Evolutionary conservation across 2,329 filamentous ascomycete species (phyloP).

Genomic region (Calonectria pteridis): DNA sequence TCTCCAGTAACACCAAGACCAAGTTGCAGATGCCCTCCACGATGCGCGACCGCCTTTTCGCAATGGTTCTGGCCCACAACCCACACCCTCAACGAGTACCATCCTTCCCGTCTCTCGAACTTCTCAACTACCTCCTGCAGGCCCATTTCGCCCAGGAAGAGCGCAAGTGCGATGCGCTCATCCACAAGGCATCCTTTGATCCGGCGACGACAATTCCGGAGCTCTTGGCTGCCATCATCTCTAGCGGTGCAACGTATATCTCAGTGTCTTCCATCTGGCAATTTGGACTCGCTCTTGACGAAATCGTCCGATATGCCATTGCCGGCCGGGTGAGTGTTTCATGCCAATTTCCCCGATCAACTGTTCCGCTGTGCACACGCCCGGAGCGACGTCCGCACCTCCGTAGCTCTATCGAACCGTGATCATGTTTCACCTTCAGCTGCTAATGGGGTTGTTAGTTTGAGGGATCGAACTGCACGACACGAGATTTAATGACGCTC

Average conservation of each 20-base stretch:
- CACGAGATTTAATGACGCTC: slow-evolving; percentile 36
- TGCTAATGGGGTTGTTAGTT: slow-evolving; percentile 25
- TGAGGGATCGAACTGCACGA: slow-evolving; percentile 22
- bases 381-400: background rate
- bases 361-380: background rate
- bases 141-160: slow-evolving; percentile 35
- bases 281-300: slow-evolving; percentile 40
- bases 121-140: slow-evolving; percentile 37
- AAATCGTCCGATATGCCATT: slow-evolving; percentile 31
- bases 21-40: slow-evolving; percentile 25
- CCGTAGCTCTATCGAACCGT: background rate
- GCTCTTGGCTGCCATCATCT: slow-evolving; percentile 37
- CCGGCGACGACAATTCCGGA: slow-evolving; percentile 28
- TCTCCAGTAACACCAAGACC: slow-evolving; percentile 10
- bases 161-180: slow-evolving; percentile 32
- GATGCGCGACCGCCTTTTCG: slow-evolving; percentile 40
- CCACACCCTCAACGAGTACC: slow-evolving; percentile 36
- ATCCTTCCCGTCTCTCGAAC: slow-evolving; percentile 40
- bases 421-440: background rate
- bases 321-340: slow-evolving; percentile 32
- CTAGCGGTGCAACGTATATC: slow-evolving; percentile 36
- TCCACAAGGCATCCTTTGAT: slow-evolving; percentile 39
- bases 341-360: background rate
- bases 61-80: slow-evolving; percentile 40
- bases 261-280: slow-evolving; percentile 40